Percentiles rank a stretch among this genome's conserved stretches.
Evolutionary conservation across 202 grass and related monocot genomes (phyloP).

Genomic region (Alloteropsis angusta): DNA sequence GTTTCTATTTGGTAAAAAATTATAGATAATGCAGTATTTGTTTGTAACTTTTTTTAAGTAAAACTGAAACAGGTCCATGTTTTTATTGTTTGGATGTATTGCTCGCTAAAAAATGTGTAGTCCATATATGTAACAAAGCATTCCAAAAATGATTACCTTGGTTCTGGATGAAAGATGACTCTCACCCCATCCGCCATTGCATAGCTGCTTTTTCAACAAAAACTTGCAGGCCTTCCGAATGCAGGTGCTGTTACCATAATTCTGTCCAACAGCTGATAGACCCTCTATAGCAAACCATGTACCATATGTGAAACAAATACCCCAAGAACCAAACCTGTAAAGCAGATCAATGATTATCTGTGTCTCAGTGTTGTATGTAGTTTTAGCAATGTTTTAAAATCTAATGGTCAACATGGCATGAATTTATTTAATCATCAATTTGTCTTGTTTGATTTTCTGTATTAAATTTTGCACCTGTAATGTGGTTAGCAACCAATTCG

Average conservation of each 20-base stretch:
- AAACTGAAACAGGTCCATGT: not conserved
- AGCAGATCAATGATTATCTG: not conserved
- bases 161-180: conserved; percentile 76
- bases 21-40: not conserved
- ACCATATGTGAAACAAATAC: conserved; percentile 71
- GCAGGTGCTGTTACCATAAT: conserved; percentile 32
- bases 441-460: not conserved
- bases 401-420: not conserved
- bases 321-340: conserved; percentile 75
- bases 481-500: not conserved
- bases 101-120: not conserved
- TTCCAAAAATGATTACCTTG: conserved; percentile 39
- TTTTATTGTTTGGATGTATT: not conserved
- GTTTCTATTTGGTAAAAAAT: not conserved
- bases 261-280: conserved; percentile 44
- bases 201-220: conserved; percentile 58
- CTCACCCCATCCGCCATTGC: conserved; percentile 73
- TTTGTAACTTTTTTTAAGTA: not conserved
- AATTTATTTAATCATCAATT: not conserved
- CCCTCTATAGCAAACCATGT: conserved; percentile 68
- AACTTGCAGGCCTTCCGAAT: conserved; percentile 58
- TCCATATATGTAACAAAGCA: not conserved
- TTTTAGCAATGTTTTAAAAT: not conserved
- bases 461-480: not conserved
- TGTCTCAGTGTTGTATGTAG: not conserved